Evolutionary conservation across 176 grass and related monocot genomes (phyloP).

Genomic region (Pontederia paniculata): DNA sequence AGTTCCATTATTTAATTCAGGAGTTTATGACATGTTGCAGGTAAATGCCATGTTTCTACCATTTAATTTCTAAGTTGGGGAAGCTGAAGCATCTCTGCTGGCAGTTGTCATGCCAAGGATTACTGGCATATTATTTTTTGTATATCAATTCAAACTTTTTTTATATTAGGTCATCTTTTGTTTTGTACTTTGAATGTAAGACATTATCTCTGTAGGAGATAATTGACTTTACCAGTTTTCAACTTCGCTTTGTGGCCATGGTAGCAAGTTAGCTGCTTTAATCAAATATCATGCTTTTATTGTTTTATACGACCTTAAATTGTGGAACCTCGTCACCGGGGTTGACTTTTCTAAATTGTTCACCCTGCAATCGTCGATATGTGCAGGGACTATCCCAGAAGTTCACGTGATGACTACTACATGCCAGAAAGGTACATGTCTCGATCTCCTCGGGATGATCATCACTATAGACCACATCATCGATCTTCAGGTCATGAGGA

Average conservation of each 20-base stretch:
- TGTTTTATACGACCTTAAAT: too few relatives aligned
- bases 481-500: slow-evolving; percentile 24
- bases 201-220: too few relatives aligned
- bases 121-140: slow-evolving; percentile 8
- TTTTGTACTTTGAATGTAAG: too few relatives aligned
- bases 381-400: slow-evolving; percentile 28
- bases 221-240: too few relatives aligned
- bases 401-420: slow-evolving; percentile 15
- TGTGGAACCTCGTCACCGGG: too few relatives aligned
- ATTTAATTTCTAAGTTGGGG: slow-evolving; percentile 21
- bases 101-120: slow-evolving; percentile 5
- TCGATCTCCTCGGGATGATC: slow-evolving; percentile 26
- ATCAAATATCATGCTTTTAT: too few relatives aligned
- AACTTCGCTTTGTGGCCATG: too few relatives aligned
- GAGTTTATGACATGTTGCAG: slow-evolving; percentile 27
- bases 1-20: slow-evolving; percentile 31
- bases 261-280: too few relatives aligned
- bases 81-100: slow-evolving; percentile 9
- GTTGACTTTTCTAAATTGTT: neutral
- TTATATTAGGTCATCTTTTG: neutral
- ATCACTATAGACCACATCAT: slow-evolving; percentile 21
- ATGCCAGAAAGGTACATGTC: slow-evolving; percentile 24
- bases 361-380: neutral
- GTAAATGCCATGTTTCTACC: slow-evolving; percentile 40
- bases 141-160: neutral